Evolutionary conservation across 2,329 filamentous ascomycete genomes (phyloP), one percentile per base, ranked within the genome.

Genomic region (Epicoccum nigrum): DNA sequence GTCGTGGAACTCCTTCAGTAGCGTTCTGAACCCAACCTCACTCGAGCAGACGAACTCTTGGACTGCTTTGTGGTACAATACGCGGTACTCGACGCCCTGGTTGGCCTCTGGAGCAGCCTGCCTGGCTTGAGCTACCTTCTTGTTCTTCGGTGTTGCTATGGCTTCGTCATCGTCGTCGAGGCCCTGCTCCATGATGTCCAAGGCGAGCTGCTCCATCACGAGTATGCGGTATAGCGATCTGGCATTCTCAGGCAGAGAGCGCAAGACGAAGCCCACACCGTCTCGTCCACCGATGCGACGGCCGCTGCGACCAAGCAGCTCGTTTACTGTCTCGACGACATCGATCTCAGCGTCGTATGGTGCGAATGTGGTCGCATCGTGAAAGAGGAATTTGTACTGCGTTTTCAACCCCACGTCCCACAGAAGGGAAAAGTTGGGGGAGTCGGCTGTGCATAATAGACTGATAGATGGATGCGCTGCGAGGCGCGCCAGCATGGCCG

Each of bases 31-130:
- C 56, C 90, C 92, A 83, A 97, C 92, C 76, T 97, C 94, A 54
- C 89, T 96, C 63, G 90, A 94, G 72, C 93, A 97, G 41, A 99
- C 94, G 72, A 99, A 97, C 68, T 96, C 92, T 74, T 97, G 92
- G 4, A 93, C 88, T 2, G 94, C 92, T 77, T 96, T 97, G 70
- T 96, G 92, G 69, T 97, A 99, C 58, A 99, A 74, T 62, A 91
- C 87, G 17, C 91, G 82, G 71, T 97, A 97, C 75, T 97, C 93
- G 13, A 99, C 86, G 0, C 89, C 92, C 2, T 84, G 70, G 2
- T 56, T 65, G 15, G 70, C 77, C 52, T 73, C 68, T 50, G 72
- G 59, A 17, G 58, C 57, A 37, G 42, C 45, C 20, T 50, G 57
- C 25, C 65, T 71, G 27, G 63, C 51, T 13, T 67, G 55, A 16